A percentile compares a stretch with the other conserved stretches of the same genome.
Conservation (phyloP, 106 monocot genomes). For the Posidonia australis region DNA sequence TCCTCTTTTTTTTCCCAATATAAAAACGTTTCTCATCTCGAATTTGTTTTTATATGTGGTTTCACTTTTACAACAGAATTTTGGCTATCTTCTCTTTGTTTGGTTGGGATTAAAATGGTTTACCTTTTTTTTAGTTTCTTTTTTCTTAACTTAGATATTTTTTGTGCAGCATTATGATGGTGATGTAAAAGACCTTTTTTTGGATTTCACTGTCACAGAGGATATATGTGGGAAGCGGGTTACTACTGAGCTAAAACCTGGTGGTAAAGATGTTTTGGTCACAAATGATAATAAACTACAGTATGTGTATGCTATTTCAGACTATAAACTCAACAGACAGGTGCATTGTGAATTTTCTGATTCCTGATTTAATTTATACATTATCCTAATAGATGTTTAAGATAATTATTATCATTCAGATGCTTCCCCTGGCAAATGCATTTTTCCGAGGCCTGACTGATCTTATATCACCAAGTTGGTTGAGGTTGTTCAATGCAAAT, state of each 20-base stretch:
- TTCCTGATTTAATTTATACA: neutral
- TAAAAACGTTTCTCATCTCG: neutral
- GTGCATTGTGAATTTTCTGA: conserved; percentile 21
- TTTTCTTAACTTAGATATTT: neutral
- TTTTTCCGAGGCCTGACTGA: conserved; percentile 84
- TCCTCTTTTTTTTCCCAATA: neutral
- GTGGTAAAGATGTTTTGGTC: conserved; percentile 56
- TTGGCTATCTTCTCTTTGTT: neutral
- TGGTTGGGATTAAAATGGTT: neutral
- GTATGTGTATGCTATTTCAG: conserved; percentile 87
- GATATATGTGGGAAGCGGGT: conserved; percentile 52
- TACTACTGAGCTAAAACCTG: conserved; percentile 70
- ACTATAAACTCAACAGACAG: conserved; percentile 89
- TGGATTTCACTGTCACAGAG: conserved; percentile 94
- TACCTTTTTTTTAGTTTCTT: neutral
- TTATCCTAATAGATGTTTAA: neutral
- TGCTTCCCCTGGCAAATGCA: conserved; percentile 89
- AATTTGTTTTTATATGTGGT: neutral
- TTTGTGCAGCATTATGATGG: conserved; percentile 66
- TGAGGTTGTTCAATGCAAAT: conserved; percentile 93
- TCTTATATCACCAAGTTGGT: conserved; percentile 88
- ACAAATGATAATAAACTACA: conserved; percentile 91
- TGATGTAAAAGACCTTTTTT: conserved; percentile 60
- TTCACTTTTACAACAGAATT: no score
- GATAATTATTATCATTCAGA: conserved; percentile 34